These are phyloP conservation scores for Colletotrichum limetticola DNA, from an alignment of 2,329 filamentous ascomycete species.

Conservation along the genomic window DNA sequence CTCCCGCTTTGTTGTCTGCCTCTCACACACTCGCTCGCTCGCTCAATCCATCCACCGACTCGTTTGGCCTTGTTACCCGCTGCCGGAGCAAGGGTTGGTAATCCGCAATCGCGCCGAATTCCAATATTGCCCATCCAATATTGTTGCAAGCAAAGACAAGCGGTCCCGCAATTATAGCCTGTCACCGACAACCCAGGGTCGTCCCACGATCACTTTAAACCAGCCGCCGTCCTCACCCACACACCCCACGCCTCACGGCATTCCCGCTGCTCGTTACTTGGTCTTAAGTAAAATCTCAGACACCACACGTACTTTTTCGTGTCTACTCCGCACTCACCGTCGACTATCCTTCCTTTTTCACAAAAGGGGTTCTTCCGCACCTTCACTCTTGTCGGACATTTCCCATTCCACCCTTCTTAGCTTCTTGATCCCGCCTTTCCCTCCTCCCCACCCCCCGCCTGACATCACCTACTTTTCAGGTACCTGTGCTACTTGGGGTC, in stretches of 20 bases:
- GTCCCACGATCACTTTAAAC: constrained; percentile 34
- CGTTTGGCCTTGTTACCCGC: constrained; percentile 12
- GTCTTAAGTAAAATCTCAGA: constrained; percentile 6
- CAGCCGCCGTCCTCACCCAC: constrained; percentile 6
- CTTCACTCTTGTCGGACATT: constrained; percentile 3
- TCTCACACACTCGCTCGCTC: neutral
- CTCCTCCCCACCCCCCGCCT: constrained; percentile 3
- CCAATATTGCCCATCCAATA: constrained; percentile 35
- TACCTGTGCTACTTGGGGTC: constrained; percentile 17
- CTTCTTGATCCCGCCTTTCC: constrained; percentile 8
- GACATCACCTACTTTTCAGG: constrained; percentile 29
- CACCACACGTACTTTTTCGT: neutral
- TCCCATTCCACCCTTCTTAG: neutral
- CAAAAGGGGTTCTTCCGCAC: constrained; percentile 8
- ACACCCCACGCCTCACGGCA: constrained; percentile 29
- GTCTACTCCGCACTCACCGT: neutral
- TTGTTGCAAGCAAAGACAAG: constrained; percentile 31
- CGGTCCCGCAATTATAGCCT: constrained; percentile 32
- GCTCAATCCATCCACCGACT: constrained; percentile 23
- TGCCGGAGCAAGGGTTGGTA: constrained; percentile 27
- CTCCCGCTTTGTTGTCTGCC: neutral
- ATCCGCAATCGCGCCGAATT: constrained; percentile 34
- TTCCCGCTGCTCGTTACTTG: constrained; percentile 10
- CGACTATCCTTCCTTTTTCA: neutral
- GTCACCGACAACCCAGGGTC: constrained; percentile 29